Percentiles rank a stretch among this genome's conserved stretches.
These are phyloP conservation scores for Amauroascus niger DNA, from an alignment of 2,329 filamentous ascomycete species.

Conservation along the genomic window DNA sequence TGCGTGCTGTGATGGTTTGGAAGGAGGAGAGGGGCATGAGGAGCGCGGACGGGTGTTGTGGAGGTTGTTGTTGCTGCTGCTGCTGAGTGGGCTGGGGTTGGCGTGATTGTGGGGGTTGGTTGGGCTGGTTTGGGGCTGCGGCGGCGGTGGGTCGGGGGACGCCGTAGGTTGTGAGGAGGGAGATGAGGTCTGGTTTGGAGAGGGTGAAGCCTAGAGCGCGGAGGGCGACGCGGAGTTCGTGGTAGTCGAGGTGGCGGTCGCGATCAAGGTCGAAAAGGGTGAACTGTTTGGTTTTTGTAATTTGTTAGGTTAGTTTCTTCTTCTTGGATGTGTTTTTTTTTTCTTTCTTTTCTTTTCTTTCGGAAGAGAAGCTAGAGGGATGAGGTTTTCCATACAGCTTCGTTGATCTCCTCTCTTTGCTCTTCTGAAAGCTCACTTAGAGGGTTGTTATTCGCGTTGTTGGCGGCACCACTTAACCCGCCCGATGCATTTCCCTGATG, in stretches of 20 bases:
- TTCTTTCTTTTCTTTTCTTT: background rate
- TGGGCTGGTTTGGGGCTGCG: slow-evolving; percentile 24
- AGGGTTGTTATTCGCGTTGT: slow-evolving; percentile 39
- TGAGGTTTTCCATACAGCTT: slow-evolving; percentile 60
- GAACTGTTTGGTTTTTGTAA: slow-evolving; percentile 51
- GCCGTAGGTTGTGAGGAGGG: slow-evolving; percentile 71
- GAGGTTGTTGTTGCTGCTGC: slow-evolving; percentile 26
- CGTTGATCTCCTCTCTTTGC: slow-evolving; percentile 84
- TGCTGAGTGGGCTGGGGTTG: slow-evolving; percentile 34
- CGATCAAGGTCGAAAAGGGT: slow-evolving; percentile 94
- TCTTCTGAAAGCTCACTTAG: slow-evolving; percentile 64
- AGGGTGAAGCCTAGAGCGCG: slow-evolving; percentile 92
- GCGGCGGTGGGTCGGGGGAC: slow-evolving; percentile 49
- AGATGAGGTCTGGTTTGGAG: slow-evolving; percentile 72
- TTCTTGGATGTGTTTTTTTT: background rate
- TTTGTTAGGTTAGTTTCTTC: background rate
- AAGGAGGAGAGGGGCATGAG: slow-evolving; percentile 64
- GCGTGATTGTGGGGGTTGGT: slow-evolving; percentile 19
- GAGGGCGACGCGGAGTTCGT: slow-evolving; percentile 93
- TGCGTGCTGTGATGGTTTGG: slow-evolving; percentile 64
- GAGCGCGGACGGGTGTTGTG: slow-evolving; percentile 54
- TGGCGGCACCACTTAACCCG: slow-evolving; percentile 30
- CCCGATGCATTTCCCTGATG: slow-evolving; percentile 26
- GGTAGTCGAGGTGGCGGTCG: slow-evolving; percentile 88
- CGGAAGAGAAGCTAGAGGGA: too few species aligned